phyloP scores from a whole-genome alignment of 2,329 filamentous ascomycete species.

The Sclerotinia glacialis region DNA sequence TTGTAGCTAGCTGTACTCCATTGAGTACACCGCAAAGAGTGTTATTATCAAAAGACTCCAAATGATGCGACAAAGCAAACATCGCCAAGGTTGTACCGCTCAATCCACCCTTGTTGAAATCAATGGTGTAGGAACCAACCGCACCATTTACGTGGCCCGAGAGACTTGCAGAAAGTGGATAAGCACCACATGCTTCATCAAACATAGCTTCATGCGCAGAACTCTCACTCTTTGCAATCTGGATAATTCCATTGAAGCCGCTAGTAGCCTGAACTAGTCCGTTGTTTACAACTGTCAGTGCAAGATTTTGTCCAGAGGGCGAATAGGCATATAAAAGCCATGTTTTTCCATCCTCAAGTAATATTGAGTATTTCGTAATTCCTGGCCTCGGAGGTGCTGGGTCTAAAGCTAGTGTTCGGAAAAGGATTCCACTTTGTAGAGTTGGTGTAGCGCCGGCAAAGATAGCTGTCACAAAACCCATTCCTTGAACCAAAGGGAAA shows the following conservation, averaged over 20 bases:
- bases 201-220: conserved; percentile 63
- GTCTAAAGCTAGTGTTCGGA: conserved; percentile 61
- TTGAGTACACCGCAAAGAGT: conserved; percentile 1
- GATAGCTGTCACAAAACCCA: conserved; percentile 78
- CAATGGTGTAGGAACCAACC: conserved; percentile 69
- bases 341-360: conserved; percentile 65
- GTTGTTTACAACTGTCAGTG: conserved; percentile 66
- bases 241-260: conserved; percentile 74
- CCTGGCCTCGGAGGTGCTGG: conserved; percentile 57
- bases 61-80: conserved; percentile 85
- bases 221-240: conserved; percentile 64
- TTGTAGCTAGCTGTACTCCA: conserved; percentile 58
- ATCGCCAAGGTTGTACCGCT: conserved; percentile 64
- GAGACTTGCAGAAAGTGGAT: conserved; percentile 62
- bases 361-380: conserved; percentile 72
- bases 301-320: conserved; percentile 57
- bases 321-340: conserved; percentile 81
- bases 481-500: conserved; percentile 85
- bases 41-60: conserved; percentile 66
- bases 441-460: conserved; percentile 70
- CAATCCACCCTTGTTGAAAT: conserved; percentile 69
- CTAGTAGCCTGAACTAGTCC: conserved; percentile 61
- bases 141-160: conserved; percentile 59
- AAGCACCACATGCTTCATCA: conserved; percentile 74
- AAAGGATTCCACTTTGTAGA: conserved; percentile 73